Percentiles rank a stretch among this genome's conserved stretches.
Evolutionary conservation across 2,329 filamentous ascomycete species (phyloP).

Genomic region (Cladosporium sphaerospermum): DNA sequence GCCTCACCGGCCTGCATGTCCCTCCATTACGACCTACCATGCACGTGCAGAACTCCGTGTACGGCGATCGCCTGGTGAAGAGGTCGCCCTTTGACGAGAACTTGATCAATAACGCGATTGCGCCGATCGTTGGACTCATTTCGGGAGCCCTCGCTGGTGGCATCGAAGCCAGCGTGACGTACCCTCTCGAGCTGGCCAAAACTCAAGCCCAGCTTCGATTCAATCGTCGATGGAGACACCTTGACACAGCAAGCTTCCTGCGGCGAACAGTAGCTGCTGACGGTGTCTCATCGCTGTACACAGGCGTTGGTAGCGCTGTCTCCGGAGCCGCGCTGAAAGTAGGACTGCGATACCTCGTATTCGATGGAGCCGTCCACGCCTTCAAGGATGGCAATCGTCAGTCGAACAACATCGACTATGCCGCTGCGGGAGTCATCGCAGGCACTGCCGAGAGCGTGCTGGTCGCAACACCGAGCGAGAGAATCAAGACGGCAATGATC

Average conservation of each 20-base stretch:
- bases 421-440: conserved; percentile 25
- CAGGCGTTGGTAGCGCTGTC: conserved; percentile 26
- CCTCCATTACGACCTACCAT: neutral
- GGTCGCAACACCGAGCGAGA: conserved; percentile 27
- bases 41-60: conserved; percentile 8
- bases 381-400: conserved; percentile 22
- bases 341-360: conserved; percentile 28
- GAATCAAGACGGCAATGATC: conserved; percentile 24
- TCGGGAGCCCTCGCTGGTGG: conserved; percentile 48
- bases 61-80: conserved; percentile 4
- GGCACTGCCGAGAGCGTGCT: conserved; percentile 24
- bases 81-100: neutral
- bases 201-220: conserved; percentile 26
- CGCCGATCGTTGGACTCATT: conserved; percentile 38
- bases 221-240: conserved; percentile 15
- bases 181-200: conserved; percentile 32
- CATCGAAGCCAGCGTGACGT: conserved; percentile 48
- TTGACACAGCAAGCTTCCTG: conserved; percentile 20
- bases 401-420: conserved; percentile 20
- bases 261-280: conserved; percentile 16
- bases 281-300: conserved; percentile 22
- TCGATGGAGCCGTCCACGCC: conserved; percentile 21
- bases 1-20: neutral
- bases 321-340: conserved; percentile 29
- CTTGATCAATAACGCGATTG: neutral